Conservation (phyloP, 805 yeast genomes). For the Wickerhamomyces alni region DNA sequence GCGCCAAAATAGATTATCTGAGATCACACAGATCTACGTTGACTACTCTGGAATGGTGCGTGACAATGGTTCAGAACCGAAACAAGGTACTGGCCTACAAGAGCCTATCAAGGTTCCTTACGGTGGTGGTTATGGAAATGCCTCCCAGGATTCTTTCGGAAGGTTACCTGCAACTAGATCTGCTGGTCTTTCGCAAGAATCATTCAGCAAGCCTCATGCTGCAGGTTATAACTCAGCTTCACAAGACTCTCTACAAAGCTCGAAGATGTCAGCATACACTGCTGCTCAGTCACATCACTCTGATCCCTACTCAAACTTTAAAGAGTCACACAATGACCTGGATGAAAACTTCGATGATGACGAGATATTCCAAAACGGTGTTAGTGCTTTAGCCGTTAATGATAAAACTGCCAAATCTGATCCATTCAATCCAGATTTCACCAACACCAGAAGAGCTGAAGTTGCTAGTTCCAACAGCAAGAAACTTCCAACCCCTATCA, state of each 20-base stretch:
- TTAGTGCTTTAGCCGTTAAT: constrained; percentile 15
- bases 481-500: constrained; percentile 9
- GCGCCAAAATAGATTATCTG: constrained; percentile 20
- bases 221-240: background rate
- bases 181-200: background rate
- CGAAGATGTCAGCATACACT: background rate
- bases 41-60: constrained; percentile 24
- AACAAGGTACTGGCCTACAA: background rate
- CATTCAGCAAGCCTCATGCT: background rate
- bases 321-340: constrained; percentile 6
- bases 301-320: constrained; percentile 3
- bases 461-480: constrained; percentile 11
- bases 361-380: constrained; percentile 21
- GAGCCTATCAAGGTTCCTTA: too few species aligned
- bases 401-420: constrained; percentile 10
- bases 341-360: constrained; percentile 25
- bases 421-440: constrained; percentile 24
- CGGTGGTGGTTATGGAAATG: background rate
- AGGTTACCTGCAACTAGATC: background rate
- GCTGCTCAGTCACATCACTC: background rate
- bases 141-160: constrained; percentile 1
- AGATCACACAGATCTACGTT: constrained; percentile 26
- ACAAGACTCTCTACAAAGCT: constrained; percentile 1
- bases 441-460: constrained; percentile 11
- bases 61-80: background rate